A percentile compares a stretch with the other conserved stretches of the same genome.
Evolutionary conservation across 305 asterid species (phyloP).

Genomic region (Solanum hybrid): DNA sequence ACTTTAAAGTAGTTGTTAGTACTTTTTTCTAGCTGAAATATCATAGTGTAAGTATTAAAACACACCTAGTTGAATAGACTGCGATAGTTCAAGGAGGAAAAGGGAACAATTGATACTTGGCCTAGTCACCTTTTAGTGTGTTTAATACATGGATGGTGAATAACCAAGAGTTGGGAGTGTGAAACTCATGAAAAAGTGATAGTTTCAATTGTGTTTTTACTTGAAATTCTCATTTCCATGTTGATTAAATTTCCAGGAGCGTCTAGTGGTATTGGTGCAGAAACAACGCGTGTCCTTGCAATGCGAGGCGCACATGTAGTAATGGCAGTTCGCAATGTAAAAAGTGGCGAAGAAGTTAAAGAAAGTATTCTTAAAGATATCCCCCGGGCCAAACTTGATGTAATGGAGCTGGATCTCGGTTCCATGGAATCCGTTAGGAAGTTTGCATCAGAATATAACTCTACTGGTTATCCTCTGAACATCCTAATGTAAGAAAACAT

Average conservation of each 20-base stretch:
- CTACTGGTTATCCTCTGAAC: slow-evolving; percentile 48
- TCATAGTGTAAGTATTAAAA: background rate
- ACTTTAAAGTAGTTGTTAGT: background rate
- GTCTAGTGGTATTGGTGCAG: slow-evolving; percentile 78
- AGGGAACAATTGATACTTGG: background rate
- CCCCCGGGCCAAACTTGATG: slow-evolving; percentile 59
- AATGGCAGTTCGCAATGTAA: slow-evolving; percentile 69
- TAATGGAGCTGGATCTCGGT: slow-evolving; percentile 64
- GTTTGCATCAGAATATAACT: slow-evolving; percentile 59
- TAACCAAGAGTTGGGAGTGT: background rate
- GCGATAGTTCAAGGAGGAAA: background rate
- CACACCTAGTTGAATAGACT: background rate
- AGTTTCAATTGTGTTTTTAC: background rate
- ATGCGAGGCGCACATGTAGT: slow-evolving; percentile 49
- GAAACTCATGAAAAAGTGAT: background rate
- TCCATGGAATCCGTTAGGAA: slow-evolving; percentile 55
- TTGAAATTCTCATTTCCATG: background rate
- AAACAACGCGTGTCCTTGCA: slow-evolving; percentile 58
- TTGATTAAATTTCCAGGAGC: slow-evolving; percentile 44
- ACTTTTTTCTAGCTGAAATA: background rate
- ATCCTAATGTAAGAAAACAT: slow-evolving; percentile 52
- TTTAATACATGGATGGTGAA: background rate
- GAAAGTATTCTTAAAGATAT: slow-evolving; percentile 37
- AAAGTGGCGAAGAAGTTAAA: slow-evolving; percentile 32
- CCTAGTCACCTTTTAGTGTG: background rate